A percentile compares a stretch with the other conserved stretches of the same genome.
Conservation (phyloP, 2,329 filamentous ascomycete species). For the Diaporthe sp. region DNA sequence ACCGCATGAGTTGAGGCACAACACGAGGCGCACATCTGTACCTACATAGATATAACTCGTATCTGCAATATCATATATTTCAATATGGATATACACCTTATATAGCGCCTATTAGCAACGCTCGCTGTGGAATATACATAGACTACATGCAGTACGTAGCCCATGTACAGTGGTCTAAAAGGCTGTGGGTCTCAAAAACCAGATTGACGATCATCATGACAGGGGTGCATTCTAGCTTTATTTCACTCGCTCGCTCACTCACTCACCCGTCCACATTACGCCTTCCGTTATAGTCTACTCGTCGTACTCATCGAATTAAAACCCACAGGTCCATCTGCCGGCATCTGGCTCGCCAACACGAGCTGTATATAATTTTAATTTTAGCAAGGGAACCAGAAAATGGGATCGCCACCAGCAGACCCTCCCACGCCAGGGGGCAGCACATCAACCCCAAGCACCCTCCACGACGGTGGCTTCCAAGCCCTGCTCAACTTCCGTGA, state of each 20-base stretch:
- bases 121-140: too few relatives aligned
- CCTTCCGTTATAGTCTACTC: too few relatives aligned
- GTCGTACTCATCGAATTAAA: not conserved
- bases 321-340: not conserved
- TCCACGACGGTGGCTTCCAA: constrained; percentile 57
- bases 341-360: not conserved
- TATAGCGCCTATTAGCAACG: not conserved
- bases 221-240: not conserved
- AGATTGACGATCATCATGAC: not conserved
- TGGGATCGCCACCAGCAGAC: not conserved
- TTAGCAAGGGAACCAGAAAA: not conserved
- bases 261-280: not conserved
- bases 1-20: too few relatives aligned
- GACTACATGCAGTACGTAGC: not conserved
- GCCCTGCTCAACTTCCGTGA: constrained; percentile 83
- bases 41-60: too few relatives aligned
- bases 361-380: not conserved
- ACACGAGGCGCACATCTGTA: too few relatives aligned
- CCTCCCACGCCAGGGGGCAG: not conserved
- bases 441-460: not conserved
- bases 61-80: too few relatives aligned
- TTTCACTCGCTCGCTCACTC: not conserved
- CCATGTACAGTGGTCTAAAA: not conserved
- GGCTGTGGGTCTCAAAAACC: not conserved
- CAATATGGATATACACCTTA: too few relatives aligned